phyloP scores from a whole-genome alignment of 2,329 filamentous ascomycete genomes.

The Ascochyta koolunga region DNA sequence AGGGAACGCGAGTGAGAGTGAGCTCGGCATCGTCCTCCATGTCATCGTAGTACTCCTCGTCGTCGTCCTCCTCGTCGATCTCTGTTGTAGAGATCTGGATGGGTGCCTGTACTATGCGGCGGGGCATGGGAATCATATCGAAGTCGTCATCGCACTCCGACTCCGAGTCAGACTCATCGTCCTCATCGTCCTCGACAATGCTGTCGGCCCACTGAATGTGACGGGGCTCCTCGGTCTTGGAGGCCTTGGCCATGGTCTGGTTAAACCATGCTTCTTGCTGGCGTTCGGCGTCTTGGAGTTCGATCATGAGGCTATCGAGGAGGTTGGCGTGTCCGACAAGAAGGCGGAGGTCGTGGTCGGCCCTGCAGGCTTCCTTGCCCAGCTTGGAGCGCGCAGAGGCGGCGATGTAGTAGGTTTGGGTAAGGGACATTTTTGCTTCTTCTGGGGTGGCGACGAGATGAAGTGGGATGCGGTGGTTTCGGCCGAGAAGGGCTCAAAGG shows the following conservation, averaged over 20 bases:
- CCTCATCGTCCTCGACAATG: conserved; percentile 76
- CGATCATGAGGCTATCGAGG: conserved; percentile 89
- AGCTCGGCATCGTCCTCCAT: conserved; percentile 55
- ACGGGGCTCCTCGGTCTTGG: conserved; percentile 64
- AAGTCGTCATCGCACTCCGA: conserved; percentile 61
- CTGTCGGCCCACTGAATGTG: conserved; percentile 89
- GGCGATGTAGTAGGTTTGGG: conserved; percentile 97
- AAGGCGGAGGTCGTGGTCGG: conserved; percentile 92
- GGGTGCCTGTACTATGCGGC: conserved; percentile 49
- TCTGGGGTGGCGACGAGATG: conserved; percentile 51
- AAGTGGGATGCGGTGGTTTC: conserved; percentile 53
- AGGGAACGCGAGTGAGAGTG: conserved; percentile 53
- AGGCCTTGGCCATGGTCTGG: conserved; percentile 82
- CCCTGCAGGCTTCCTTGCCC: conserved; percentile 83
- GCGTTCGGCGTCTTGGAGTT: conserved; percentile 90
- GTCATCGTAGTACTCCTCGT: conserved; percentile 56
- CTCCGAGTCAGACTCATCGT: conserved; percentile 55
- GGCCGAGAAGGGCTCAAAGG: conserved; percentile 54
- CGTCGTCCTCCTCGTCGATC: conserved; percentile 47
- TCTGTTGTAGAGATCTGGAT: conserved; percentile 53
- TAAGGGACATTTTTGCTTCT: conserved; percentile 93
- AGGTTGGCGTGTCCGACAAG: conserved; percentile 98
- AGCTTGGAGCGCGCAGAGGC: conserved; percentile 97
- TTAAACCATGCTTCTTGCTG: conserved; percentile 99
- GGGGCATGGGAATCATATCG: conserved; percentile 52